A percentile compares a stretch with the other conserved stretches of the same genome.
Evolutionary conservation across 805 yeast genomes (phyloP).

Genomic region (Candida schatavii): DNA sequence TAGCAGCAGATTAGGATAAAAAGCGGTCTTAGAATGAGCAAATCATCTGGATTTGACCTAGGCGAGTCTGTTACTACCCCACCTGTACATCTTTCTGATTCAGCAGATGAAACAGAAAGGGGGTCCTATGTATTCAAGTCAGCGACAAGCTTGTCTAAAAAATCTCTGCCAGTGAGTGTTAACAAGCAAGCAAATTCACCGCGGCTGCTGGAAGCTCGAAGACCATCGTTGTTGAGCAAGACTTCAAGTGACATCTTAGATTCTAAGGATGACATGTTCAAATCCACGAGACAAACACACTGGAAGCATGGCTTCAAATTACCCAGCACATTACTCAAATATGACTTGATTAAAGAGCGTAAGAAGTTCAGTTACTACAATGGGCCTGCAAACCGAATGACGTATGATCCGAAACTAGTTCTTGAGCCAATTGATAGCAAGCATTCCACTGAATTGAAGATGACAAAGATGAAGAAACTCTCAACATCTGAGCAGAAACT

Average conservation of each 20-base stretch:
- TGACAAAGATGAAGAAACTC: background rate
- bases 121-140: constrained; percentile 1
- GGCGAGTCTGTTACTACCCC: too few relatives aligned
- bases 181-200: background rate
- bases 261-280: background rate
- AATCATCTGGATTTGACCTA: too few relatives aligned
- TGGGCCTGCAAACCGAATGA: constrained; percentile 12
- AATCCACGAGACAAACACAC: background rate
- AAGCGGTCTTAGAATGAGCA: too few relatives aligned
- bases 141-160: background rate
- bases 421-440: constrained; percentile 17
- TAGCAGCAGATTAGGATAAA: too few relatives aligned
- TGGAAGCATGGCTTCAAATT: constrained; percentile 30
- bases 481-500: background rate
- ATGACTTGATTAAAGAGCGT: constrained; percentile 12
- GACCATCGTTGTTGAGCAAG: background rate
- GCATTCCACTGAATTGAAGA: background rate
- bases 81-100: too few relatives aligned
- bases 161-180: background rate
- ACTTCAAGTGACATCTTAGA: background rate
- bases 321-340: constrained; percentile 27
- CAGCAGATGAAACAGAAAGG: background rate
- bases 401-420: constrained; percentile 21
- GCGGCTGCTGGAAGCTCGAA: background rate
- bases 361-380: constrained; percentile 12